Conservation (phyloP, 345 rosid genomes). For the Sisymbrium irio region DNA sequence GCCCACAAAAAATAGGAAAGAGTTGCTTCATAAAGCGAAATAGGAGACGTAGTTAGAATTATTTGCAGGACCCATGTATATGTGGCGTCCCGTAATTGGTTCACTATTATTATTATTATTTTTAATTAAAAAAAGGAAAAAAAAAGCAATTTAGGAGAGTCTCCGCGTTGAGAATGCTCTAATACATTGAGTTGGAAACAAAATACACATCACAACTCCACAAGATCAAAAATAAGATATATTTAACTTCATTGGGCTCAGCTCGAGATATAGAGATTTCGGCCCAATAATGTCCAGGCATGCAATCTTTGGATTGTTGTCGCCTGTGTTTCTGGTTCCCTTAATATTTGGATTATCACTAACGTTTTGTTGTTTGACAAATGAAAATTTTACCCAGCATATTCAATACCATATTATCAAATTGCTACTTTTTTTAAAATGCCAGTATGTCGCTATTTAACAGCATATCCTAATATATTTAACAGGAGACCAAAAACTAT, state of each 20-base stretch:
- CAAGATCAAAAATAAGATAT: too few relatives aligned
- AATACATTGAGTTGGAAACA: background rate
- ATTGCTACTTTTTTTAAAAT: background rate
- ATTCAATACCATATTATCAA: too few relatives aligned
- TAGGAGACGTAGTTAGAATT: too few relatives aligned
- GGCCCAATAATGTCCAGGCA: background rate
- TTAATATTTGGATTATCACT: background rate
- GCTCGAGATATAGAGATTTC: background rate
- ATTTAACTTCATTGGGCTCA: background rate
- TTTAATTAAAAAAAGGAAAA: too few relatives aligned
- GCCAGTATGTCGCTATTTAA: background rate
- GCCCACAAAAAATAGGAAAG: too few relatives aligned
- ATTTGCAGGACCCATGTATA: too few relatives aligned
- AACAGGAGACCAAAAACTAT: background rate
- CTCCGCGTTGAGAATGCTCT: too few relatives aligned
- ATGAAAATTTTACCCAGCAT: background rate
- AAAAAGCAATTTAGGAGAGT: too few relatives aligned
- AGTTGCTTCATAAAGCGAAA: too few relatives aligned
- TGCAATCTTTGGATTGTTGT: background rate
- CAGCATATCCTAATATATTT: background rate
- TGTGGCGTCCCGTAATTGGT: too few relatives aligned
- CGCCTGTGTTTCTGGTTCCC: background rate
- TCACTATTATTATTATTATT: too few relatives aligned
- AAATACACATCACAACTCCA: background rate
- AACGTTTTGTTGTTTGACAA: background rate